Conservation (phyloP, 306 rosid genomes). For the Vigna reflexopilosa region DNA sequence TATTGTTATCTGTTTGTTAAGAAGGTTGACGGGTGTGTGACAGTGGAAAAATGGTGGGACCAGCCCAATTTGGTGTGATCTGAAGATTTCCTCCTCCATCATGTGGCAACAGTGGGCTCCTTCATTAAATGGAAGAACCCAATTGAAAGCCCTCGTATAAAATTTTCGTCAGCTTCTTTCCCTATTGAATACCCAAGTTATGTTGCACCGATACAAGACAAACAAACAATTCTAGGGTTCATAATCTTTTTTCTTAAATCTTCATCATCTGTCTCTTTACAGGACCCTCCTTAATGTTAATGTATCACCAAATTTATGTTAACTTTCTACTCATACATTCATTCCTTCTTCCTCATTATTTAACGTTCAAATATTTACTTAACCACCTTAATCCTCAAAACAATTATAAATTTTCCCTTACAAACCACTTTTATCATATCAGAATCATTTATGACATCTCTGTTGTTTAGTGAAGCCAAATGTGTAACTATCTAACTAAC, state of each 20-base stretch:
- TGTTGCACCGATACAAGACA: conserved; percentile 61
- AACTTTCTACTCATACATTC: not conserved
- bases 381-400: not conserved
- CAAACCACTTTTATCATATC: not conserved
- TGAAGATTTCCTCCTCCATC: conserved; percentile 21
- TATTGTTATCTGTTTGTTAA: not conserved
- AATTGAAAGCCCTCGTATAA: conserved; percentile 32
- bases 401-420: too few relatives aligned
- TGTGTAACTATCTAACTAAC: conserved; percentile 31
- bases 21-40: conserved; percentile 1
- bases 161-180: conserved; percentile 53
- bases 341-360: not conserved
- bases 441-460: too few relatives aligned
- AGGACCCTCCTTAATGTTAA: not conserved
- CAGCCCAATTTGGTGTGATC: conserved; percentile 33
- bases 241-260: not conserved
- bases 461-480: conserved; percentile 11
- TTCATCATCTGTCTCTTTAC: not conserved
- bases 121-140: conserved; percentile 7
- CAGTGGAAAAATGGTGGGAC: conserved; percentile 32
- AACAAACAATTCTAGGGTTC: conserved; percentile 52
- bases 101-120: conserved; percentile 36
- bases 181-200: conserved; percentile 47
- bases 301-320: not conserved
- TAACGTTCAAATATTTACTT: not conserved